A percentile compares a stretch with the other conserved stretches of the same genome.
Evolutionary conservation across 306 rosid species (phyloP).

Genomic region (Ziziphus jujuba): DNA sequence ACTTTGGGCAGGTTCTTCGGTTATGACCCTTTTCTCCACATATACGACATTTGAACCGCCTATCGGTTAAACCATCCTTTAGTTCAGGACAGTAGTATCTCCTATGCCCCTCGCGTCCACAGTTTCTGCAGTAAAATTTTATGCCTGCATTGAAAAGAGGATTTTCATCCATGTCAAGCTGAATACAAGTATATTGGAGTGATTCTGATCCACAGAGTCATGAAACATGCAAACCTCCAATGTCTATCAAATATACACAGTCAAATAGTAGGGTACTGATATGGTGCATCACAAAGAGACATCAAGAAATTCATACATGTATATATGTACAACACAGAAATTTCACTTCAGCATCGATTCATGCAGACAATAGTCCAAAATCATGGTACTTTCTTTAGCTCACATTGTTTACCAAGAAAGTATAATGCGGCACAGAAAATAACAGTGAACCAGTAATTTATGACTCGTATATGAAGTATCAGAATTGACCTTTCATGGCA

Average conservation of each 20-base stretch:
- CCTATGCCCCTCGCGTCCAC: conserved; percentile 93
- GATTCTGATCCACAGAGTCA: no score
- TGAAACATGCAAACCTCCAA: no score
- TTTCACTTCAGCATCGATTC: no score
- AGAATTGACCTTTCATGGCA: conserved; percentile 72
- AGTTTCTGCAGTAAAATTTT: conserved; percentile 74
- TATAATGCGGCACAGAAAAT: no score
- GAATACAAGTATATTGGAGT: background rate
- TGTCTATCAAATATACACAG: no score
- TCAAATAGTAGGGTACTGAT: no score
- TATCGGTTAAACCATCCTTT: conserved; percentile 38
- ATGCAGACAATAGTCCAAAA: no score
- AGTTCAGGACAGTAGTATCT: conserved; percentile 87
- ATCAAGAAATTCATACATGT: no score
- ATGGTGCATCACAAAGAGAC: no score
- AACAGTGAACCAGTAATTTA: background rate
- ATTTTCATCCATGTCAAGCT: conserved; percentile 14
- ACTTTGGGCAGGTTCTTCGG: conserved; percentile 67
- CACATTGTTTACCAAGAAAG: no score
- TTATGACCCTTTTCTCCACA: conserved; percentile 89
- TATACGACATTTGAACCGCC: conserved; percentile 48
- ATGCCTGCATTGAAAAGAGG: conserved; percentile 50
- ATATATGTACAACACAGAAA: no score
- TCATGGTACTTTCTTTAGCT: no score
- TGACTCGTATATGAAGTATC: background rate